phyloP scores from a whole-genome alignment of 768 basidiomycete species.

The Suillus clintonianus region DNA sequence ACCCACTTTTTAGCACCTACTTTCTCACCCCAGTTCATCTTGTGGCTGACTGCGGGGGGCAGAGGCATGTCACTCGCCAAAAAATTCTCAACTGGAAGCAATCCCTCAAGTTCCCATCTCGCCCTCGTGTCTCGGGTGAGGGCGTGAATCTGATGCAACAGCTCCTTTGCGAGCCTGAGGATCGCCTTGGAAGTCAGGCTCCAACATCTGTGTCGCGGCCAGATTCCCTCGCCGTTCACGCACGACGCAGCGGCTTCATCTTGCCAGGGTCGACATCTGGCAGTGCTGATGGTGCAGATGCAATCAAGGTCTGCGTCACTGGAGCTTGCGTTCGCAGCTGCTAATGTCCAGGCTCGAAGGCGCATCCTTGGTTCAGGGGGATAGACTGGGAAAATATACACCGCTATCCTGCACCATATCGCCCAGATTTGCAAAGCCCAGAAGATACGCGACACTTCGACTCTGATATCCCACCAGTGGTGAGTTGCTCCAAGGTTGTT shows the following conservation, averaged over 20 bases:
- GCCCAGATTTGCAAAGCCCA: slow-evolving; percentile 76
- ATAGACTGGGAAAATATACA: slow-evolving; percentile 92
- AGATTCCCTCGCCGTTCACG: slow-evolving; percentile 74
- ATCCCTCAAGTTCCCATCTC: slow-evolving; percentile 82
- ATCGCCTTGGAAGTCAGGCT: slow-evolving; percentile 81
- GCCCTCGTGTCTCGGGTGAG: slow-evolving; percentile 83
- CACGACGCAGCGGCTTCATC: slow-evolving; percentile 71
- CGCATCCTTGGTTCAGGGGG: slow-evolving; percentile 88
- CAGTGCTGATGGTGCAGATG: slow-evolving; percentile 80
- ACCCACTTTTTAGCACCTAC: slow-evolving; percentile 25
- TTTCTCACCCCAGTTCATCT: slow-evolving; percentile 8
- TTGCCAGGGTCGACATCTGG: slow-evolving; percentile 48
- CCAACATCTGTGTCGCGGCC: slow-evolving; percentile 70
- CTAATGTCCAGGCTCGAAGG: slow-evolving; percentile 43
- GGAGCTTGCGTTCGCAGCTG: slow-evolving; percentile 12
- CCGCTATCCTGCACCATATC: slow-evolving; percentile 82
- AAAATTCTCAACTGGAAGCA: slow-evolving; percentile 97
- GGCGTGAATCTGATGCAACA: slow-evolving; percentile 86
- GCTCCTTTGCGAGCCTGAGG: slow-evolving; percentile 93
- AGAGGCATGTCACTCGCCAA: slow-evolving; percentile 94
- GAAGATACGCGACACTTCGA: slow-evolving; percentile 96
- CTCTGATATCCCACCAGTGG: slow-evolving; percentile 90
- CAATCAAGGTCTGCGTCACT: slow-evolving; percentile 70
- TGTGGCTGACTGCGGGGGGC: slow-evolving; percentile 7
- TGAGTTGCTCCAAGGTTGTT: slow-evolving; percentile 41